These are phyloP conservation scores for Schoenoplectus tabernaemontani DNA, from an alignment of 202 grass and related monocot species.

Conservation along the genomic window DNA sequence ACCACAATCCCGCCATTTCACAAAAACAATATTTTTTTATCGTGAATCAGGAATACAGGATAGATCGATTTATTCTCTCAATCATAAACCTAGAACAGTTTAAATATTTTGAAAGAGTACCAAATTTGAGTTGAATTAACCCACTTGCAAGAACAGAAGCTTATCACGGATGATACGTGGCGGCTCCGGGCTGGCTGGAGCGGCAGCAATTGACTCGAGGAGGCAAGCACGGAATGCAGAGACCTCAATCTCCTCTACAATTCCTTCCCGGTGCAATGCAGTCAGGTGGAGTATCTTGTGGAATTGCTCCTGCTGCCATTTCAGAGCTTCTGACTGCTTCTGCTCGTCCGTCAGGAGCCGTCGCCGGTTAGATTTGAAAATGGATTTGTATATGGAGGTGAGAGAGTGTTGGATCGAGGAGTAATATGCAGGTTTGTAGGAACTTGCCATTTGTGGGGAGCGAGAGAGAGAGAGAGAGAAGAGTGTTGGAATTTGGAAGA, in stretches of 20 bases:
- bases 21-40: not conserved
- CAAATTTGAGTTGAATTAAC: not conserved
- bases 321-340: slow-evolving; percentile 62
- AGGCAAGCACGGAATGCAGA: slow-evolving; percentile 52
- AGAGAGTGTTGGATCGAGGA: slow-evolving; percentile 87
- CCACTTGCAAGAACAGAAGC: slow-evolving; percentile 83
- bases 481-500: not conserved
- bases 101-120: not conserved
- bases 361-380: slow-evolving; percentile 49
- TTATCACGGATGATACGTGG: slow-evolving; percentile 65
- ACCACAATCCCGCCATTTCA: not conserved
- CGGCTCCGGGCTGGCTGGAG: slow-evolving; percentile 40
- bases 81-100: not conserved
- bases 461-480: not conserved
- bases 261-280: slow-evolving; percentile 77
- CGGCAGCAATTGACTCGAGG: slow-evolving; percentile 48
- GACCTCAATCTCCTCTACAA: slow-evolving; percentile 64
- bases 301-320: slow-evolving; percentile 96
- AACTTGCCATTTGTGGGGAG: slow-evolving; percentile 48
- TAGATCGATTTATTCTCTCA: not conserved
- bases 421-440: slow-evolving; percentile 87
- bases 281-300: slow-evolving; percentile 87
- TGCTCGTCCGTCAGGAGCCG: slow-evolving; percentile 51
- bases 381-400: slow-evolving; percentile 86
- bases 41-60: not conserved